phyloP scores from a whole-genome alignment of 805 yeast genomes.

The Candida insectorum region DNA sequence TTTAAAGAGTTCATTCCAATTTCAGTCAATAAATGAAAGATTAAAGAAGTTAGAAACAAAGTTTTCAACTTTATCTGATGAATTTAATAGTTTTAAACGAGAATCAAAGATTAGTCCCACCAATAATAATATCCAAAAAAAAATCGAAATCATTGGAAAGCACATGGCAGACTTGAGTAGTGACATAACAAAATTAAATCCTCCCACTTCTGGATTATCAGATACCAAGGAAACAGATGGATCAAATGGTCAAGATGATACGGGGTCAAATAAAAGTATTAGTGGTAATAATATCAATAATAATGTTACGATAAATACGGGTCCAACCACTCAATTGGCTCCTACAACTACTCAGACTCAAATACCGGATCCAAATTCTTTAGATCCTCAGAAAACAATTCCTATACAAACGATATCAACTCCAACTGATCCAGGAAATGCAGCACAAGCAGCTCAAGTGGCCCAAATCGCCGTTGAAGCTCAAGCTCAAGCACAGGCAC shows the following conservation, averaged over 20 bases:
- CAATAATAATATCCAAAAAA: slow-evolving; percentile 8
- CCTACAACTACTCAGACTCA: too few relatives aligned
- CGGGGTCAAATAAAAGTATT: background rate
- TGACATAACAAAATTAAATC: slow-evolving; percentile 11
- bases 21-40: slow-evolving; percentile 11
- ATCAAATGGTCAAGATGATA: background rate
- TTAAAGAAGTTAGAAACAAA: slow-evolving; percentile 7
- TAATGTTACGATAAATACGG: background rate
- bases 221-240: background rate
- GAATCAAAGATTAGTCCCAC: slow-evolving; percentile 1
- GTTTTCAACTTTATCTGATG: slow-evolving; percentile 1
- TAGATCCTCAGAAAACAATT: background rate
- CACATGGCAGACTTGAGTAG: slow-evolving; percentile 14
- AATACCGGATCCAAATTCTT: slow-evolving; percentile 2
- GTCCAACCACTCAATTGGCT: background rate
- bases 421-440: too few relatives aligned
- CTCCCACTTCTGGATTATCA: background rate
- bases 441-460: too few relatives aligned
- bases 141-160: slow-evolving; percentile 12
- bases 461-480: too few relatives aligned
- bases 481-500: slow-evolving; percentile 4
- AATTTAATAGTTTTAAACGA: slow-evolving; percentile 1
- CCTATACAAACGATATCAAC: too few relatives aligned
- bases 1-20: slow-evolving; percentile 10
- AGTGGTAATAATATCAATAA: background rate